Evolutionary conservation across 805 yeast species (phyloP), one percentile per base, ranked within the genome.

Genomic region (Saccharomyces kudriavzevii): DNA sequence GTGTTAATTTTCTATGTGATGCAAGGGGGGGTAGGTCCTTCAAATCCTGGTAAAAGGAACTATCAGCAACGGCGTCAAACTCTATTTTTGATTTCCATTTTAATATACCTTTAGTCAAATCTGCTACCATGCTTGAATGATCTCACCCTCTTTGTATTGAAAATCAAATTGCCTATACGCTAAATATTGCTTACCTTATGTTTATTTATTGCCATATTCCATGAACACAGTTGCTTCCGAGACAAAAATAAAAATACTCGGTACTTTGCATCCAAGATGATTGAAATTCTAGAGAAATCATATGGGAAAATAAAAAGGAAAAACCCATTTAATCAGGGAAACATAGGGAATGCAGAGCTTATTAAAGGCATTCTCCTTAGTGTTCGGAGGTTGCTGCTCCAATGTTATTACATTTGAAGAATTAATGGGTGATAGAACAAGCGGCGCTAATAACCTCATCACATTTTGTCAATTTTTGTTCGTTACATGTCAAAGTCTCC

Each of bases 301-400:
- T 17, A 17, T 35, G 43, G n/a, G n/a, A 35, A 17, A 35, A 17
- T 3, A 35, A 35, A 17, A 8, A 35, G 43, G 43, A 6, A 5
- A 47, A 26, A 24, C 13, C 14, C 8, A 20, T 22, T 9, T 17
- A 29, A 28, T 27, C 6, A 25, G 14, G 25, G 29, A 9, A 45
- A 25, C 26, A n/a, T 17, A 20, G 25, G 46, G 13, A 6, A 13
- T 29, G 51, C 45, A 31, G 45, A 47, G 61, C 56, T 45, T 58
- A 9, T 45, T 58, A 27, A 58, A 65, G 27, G 52, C 70, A 5
- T 52, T 61, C 10, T 45, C 48, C 5, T 70, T 79, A 30, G 79
- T 84, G 11, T 82, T 84, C 61, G 86, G 87, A 0, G 89, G 91
- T 3, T 86, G 94, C 65, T 87, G 94, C 64, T 70, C 82, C 30